phyloP scores from a whole-genome alignment of 768 basidiomycete species.

The Rhodosporidiobolus sp. region DNA sequence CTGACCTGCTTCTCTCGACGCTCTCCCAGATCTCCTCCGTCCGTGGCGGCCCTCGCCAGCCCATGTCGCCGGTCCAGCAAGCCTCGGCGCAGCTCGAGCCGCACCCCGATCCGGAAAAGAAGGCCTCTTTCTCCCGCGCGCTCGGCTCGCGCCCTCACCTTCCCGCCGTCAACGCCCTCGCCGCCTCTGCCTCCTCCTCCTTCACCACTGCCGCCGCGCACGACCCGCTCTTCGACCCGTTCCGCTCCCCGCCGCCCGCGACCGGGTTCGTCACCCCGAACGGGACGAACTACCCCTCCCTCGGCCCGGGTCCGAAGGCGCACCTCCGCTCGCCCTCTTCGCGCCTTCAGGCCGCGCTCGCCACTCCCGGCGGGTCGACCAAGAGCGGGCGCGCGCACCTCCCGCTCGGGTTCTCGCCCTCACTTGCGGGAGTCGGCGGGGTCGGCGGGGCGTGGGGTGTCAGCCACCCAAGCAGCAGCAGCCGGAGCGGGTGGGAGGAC shows the following conservation, averaged over 20 bases:
- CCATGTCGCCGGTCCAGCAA: slow-evolving; percentile 33
- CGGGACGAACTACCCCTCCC: neutral
- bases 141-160: slow-evolving; percentile 13
- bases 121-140: slow-evolving; percentile 5
- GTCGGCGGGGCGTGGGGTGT: too few species aligned
- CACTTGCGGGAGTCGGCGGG: slow-evolving; percentile 4
- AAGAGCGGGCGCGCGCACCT: slow-evolving; percentile 19
- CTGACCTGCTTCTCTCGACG: neutral
- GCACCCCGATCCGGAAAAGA: slow-evolving; percentile 24
- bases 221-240: slow-evolving; percentile 27
- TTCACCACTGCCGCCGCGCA: neutral
- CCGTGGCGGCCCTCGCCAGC: slow-evolving; percentile 32
- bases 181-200: neutral
- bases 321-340: slow-evolving; percentile 23
- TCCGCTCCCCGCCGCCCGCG: slow-evolving; percentile 29
- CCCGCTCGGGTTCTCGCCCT: slow-evolving; percentile 29
- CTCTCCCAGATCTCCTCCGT: slow-evolving; percentile 31
- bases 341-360: slow-evolving; percentile 15
- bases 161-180: slow-evolving; percentile 38
- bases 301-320: neutral
- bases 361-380: slow-evolving; percentile 15
- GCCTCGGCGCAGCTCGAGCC: slow-evolving; percentile 18
- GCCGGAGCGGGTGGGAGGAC: too few species aligned
- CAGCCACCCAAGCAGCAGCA: too few species aligned
- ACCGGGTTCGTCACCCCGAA: too few species aligned